Base-by-base conservation (phyloP, 495 filamentous ascomycete genomes). In the Lophium mytilinum region DNA sequence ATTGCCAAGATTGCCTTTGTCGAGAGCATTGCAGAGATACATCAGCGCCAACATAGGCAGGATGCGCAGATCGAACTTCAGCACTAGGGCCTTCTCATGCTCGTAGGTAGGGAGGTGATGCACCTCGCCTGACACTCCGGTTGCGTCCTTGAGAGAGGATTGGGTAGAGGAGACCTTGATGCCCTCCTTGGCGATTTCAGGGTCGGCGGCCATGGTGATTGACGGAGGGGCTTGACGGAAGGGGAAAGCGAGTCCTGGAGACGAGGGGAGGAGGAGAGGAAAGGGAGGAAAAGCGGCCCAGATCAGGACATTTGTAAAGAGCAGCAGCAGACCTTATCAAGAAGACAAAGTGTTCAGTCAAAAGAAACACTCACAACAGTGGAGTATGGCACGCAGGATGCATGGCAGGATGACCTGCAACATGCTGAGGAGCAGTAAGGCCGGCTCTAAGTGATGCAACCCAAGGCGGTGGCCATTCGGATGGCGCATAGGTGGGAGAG, bases 1-100 rank as follows among this genome's bases (percentile, higher is more conserved):
- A 64, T 89, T 89, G 5, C 71, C 71, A 1, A 73, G 47, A 47
- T 73, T 72, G 14, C 60, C 60, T 48, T 69, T 72, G 55, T 74
- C 72, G 36, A 74, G 60, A 0, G 63, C 56, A 52, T 73, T 71
- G 68, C 64, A 72, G 12, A 73, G 66, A 52, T 74, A 74, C 68
- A 74, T 73, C 15, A 73, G n/a, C 0, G 69, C 67, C 19, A 73
- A 56, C 37, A 73, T 52, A 11, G 72, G 70, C 53, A 73, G 52
- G 53, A 73, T 68, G 40, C 66, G 57, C 24, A 68, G 33, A 47
- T 74, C 72, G 56, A 74, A 69, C 53, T 71, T 74, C 57, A 59
- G 57, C 7, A 60, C 47, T 10, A 73, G 61, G 0, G 61, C 53
- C 21, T 39, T 57, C 45, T 66, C 64, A 42, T 66, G 63, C 47